These are phyloP conservation scores for Erodium moschatum DNA, from an alignment of 441 rosid genomes.

Conservation along the genomic window DNA sequence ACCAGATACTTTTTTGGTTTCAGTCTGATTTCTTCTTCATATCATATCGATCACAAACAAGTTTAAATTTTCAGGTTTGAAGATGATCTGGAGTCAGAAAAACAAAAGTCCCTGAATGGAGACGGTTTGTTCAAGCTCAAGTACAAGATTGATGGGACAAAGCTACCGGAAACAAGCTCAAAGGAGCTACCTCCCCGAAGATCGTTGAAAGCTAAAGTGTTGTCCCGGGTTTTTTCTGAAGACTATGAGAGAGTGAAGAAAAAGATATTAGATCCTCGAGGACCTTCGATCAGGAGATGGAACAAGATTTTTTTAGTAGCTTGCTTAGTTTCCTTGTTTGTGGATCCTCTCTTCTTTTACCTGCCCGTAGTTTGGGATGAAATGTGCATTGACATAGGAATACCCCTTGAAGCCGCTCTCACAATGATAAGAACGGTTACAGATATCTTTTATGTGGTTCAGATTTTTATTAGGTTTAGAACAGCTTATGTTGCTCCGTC, in stretches of 20 bases:
- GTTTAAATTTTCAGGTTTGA: constrained; percentile 32
- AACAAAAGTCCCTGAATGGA: constrained; percentile 22
- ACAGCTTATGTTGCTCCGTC: constrained; percentile 80
- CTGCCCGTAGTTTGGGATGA: constrained; percentile 46
- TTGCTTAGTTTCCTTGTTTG: constrained; percentile 63
- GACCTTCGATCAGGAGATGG: constrained; percentile 51
- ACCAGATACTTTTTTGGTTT: not conserved
- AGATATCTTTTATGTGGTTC: constrained; percentile 63
- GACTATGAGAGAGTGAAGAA: constrained; percentile 54
- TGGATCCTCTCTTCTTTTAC: constrained; percentile 79
- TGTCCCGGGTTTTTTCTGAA: constrained; percentile 68
- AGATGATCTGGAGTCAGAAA: constrained; percentile 46
- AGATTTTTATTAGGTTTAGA: constrained; percentile 56
- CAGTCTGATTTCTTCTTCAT: not conserved
- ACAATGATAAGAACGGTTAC: constrained; percentile 54
- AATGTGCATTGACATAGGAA: constrained; percentile 53
- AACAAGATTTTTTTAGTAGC: constrained; percentile 65
- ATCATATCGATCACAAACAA: not conserved
- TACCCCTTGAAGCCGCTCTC: constrained; percentile 49
- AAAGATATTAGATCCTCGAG: constrained; percentile 74
- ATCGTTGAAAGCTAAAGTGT: constrained; percentile 52
- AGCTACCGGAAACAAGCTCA: constrained; percentile 26
- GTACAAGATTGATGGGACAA: constrained; percentile 49
- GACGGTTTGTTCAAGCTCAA: constrained; percentile 34
- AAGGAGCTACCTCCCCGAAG: constrained; percentile 23